Base-by-base conservation (phyloP, 2,329 filamentous ascomycete species). In the Leptographium procerum region DNA sequence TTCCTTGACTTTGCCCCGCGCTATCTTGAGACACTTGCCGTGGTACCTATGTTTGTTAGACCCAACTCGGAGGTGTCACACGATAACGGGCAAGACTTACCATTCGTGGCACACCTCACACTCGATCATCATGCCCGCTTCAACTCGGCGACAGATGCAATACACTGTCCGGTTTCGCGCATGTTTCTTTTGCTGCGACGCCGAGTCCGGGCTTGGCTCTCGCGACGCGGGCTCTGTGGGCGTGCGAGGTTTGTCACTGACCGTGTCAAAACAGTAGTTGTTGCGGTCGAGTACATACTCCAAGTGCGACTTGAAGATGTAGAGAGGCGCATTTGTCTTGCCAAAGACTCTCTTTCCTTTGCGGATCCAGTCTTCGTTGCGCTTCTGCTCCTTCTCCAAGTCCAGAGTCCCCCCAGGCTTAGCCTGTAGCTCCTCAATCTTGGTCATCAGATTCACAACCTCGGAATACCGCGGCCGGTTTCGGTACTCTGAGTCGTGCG, bases 101-200 rank as follows among this genome's bases (percentile, higher is more conserved):
- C 94, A 99, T 75, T 99, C 94, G 67, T 96, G 92, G 72, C 94
- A 99, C 45, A 96, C 79, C 70, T 97, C 94, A 70, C 94, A 99
- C 72, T 99, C 94, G 66, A 99, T 97, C 94, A 99, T 99, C 87
- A 97, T 95, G 56, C 94, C 94, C 43, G 92, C 91, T 72, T 99
- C 94, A 8, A 90, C 83, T 62, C 86, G 89, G 60, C 94, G 85
- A 73, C 94, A 99, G 64, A 99, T 96, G 71, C 94, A 99, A 70
- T 97, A 99, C 0, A 97, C 92, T 69, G 97, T 91, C 40, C 82
- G 73, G 58, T 79, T 79, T 34, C 74, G 84, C 68, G 77, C 81
- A 66, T 87, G 80, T 65, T 86, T 77, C 79, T 75, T 86, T 64
- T 73, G 80, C 61, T 70, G 78, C 56, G 72, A 68, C 52, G 77